Percentiles rank a stretch among this genome's conserved stretches.
phyloP scores from a whole-genome alignment of 2,329 filamentous ascomycete species.

The Aspergillus niger region DNA sequence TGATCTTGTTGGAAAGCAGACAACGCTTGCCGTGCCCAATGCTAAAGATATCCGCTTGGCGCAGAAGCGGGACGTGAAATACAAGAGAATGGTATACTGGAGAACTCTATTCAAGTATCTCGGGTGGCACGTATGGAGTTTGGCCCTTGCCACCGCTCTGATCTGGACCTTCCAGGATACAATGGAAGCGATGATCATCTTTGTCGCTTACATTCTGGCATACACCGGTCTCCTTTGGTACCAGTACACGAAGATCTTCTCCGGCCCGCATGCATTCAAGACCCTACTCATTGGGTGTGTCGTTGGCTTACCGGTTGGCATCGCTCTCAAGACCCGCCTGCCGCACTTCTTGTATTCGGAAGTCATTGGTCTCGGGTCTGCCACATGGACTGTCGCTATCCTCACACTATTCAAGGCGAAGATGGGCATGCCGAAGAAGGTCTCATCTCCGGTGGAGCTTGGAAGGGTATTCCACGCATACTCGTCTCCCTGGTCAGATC shows the following conservation, averaged over 20 bases:
- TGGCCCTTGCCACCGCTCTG: conserved; percentile 52
- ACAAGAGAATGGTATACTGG: conserved; percentile 55
- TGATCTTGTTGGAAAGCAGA: conserved; percentile 46
- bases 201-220: conserved; percentile 51
- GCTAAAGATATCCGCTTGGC: conserved; percentile 47
- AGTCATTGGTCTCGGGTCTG: conserved; percentile 51
- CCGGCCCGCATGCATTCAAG: conserved; percentile 52
- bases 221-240: conserved; percentile 58
- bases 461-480: conserved; percentile 48
- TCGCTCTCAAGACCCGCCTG: conserved; percentile 44
- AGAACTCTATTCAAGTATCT: conserved; percentile 53
- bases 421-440: conserved; percentile 49
- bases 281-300: conserved; percentile 50
- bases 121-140: conserved; percentile 55
- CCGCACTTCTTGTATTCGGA: conserved; percentile 48
- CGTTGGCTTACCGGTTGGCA: conserved; percentile 51
- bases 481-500: conserved; percentile 46
- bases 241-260: conserved; percentile 57
- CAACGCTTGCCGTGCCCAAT: conserved; percentile 44
- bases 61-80: conserved; percentile 48
- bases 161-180: conserved; percentile 56
- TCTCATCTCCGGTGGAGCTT: conserved; percentile 36
- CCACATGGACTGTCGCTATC: conserved; percentile 57
- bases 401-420: conserved; percentile 53
- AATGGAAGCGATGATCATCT: conserved; percentile 50